Evolutionary conservation across 2,329 filamentous ascomycete species (phyloP), one percentile per base, ranked within the genome.

Genomic region (Septoria petroselini): DNA sequence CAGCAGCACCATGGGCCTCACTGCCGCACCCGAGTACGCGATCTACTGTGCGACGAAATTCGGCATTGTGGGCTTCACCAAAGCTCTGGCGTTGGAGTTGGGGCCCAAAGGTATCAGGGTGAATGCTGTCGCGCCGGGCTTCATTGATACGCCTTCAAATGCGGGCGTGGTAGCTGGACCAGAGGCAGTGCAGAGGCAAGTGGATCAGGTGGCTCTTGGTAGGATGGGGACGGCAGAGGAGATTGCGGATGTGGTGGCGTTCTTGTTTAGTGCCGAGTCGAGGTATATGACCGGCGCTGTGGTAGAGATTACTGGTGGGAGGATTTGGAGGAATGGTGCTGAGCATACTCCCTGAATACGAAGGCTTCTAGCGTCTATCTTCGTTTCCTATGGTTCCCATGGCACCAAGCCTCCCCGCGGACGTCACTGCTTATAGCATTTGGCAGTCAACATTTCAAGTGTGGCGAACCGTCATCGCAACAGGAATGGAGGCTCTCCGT

Each of bases 231-330:
- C 65, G 30, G 64, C 73, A 1, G 73, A 71, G 43, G 76, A 78
- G 60, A 69, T 78, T 19, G 74, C 74, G 29, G 73, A 76, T 64
- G 72, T 76, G 7, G 74, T 76, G 17, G 69, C 70, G 6, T 78
- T 76, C 60, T 61, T 78, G 59, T 72, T 76, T 50, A 68, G 72
- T 34, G 68, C 72, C 14, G 71, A 70, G 43, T 65, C 65, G 25
- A 62, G 67, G 51, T 77, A 76, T 65, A 68, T 76, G 48, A 76
- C 72, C 59, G 74, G 74, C 11, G 68, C 66, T 56, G 70, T 77
- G 14, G 63, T 76, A 38, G 73, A 76, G 58, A 66, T 77, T 41
- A 73, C 76, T 62, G 77, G 77, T 3, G 70, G 66, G 54, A 37
- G 39, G 21, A 27, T 48, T 34, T 44, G 21, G 35, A 33, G n/a